phyloP scores from a whole-genome alignment of 2,329 filamentous ascomycete genomes.

The Monilinia fructicola region DNA sequence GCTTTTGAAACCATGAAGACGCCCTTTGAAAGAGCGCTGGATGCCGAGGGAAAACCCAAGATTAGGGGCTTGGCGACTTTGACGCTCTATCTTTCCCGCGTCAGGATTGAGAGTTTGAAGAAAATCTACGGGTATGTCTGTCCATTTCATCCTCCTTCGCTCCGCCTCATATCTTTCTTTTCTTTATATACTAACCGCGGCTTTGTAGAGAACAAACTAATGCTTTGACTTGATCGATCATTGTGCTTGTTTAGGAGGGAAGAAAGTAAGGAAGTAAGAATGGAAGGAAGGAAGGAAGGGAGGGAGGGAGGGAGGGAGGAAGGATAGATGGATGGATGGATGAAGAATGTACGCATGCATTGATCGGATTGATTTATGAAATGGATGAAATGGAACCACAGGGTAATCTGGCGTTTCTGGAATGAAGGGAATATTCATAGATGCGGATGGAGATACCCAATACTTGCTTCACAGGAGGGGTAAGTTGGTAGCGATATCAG shows the following conservation, averaged over 20 bases:
- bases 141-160: too few relatives aligned
- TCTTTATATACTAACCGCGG: constrained; percentile 1
- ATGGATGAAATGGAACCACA: not conserved
- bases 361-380: not conserved
- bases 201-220: constrained; percentile 41
- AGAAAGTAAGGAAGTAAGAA: not conserved
- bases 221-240: constrained; percentile 22
- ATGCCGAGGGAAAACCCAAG: constrained; percentile 46
- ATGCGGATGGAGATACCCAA: constrained; percentile 17
- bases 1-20: constrained; percentile 59
- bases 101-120: constrained; percentile 56
- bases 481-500: not conserved
- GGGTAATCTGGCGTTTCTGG: constrained; percentile 15
- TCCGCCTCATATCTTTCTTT: not conserved
- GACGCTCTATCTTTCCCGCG: constrained; percentile 58
- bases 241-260: not conserved
- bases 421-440: constrained; percentile 5
- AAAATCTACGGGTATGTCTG: constrained; percentile 41
- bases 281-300: too few relatives aligned
- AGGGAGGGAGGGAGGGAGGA: too few relatives aligned
- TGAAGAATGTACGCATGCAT: not conserved
- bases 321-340: too few relatives aligned
- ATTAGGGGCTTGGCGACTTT: constrained; percentile 53
- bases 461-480: constrained; percentile 14
- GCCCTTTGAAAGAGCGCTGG: constrained; percentile 55